Evolutionary conservation across 805 yeast species (phyloP), one percentile per base, ranked within the genome.

Genomic region (Wickerhamomyces ciferrii): DNA sequence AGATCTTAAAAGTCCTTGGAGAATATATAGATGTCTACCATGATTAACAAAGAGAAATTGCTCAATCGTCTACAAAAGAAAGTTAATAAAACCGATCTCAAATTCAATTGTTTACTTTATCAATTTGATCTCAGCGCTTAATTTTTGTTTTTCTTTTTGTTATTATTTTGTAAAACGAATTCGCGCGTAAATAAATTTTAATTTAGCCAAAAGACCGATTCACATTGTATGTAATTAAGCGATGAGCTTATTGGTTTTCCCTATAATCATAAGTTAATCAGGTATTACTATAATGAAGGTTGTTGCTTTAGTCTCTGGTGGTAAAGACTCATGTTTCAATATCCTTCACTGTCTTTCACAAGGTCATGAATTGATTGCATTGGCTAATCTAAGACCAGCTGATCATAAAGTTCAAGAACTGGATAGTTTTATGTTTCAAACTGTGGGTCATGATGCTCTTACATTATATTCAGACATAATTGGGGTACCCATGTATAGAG

Each of bases 371-470:
- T 69, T 94, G 6, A 79, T 79, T 0, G 97, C 96, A 1, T 65
- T 92, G 41, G 98, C 90, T 0, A 94, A 94, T 58, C 65, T 94
- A 50, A 79, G 81, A 56, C 97, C 97, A 1, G 72, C 74, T 1
- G 65, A 62, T 31, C 57, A 71, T 20, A 42, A 53, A 5, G 60
- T 66, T 23, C 84, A 81, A 53, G 99, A 94, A 63, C 68, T 94
- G 45, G 97, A 94, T 62, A 87, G 96, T 45, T 92, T 84, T 60
- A 94, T 94, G 99, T 94, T 87, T 65, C 99, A 94, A 66, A 94
- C 99, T 0, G 98, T 94, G 8, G 99, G 99, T 0, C 94, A 87
- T 63, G 87, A 85, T 51, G 78, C 86, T 3, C 72, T 94, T 2
- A 74, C 77, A 0, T 64, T 69, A 44, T 88, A 91, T 58, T 68